phyloP scores from a whole-genome alignment of 345 rosid genomes.

The Gossypium stocksii region DNA sequence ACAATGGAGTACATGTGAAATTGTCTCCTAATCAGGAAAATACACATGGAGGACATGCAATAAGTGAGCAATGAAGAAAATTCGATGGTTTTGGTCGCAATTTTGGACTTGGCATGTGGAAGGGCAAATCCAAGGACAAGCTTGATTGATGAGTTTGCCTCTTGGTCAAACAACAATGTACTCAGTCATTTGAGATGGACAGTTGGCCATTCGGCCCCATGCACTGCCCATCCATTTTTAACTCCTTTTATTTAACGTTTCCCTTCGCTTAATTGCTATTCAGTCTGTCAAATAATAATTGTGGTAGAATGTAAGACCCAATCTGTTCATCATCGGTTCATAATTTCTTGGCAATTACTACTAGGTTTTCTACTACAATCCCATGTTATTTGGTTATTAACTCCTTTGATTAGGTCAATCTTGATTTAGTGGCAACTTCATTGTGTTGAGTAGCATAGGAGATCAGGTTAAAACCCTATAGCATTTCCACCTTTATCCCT shows the following conservation, averaged over 20 bases:
- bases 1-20: slow-evolving; percentile 29
- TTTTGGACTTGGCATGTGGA: slow-evolving; percentile 16
- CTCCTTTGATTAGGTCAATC: too few relatives aligned
- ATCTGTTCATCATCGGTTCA: neutral
- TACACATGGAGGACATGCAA: slow-evolving; percentile 21
- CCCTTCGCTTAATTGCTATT: neutral
- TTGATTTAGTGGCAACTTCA: too few relatives aligned
- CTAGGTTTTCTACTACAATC: neutral
- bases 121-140: slow-evolving; percentile 20
- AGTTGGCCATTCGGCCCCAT: slow-evolving; percentile 17
- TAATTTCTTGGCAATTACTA: neutral
- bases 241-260: neutral
- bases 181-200: slow-evolving; percentile 4
- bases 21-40: slow-evolving; percentile 28
- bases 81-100: slow-evolving; percentile 29
- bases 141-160: slow-evolving; percentile 16
- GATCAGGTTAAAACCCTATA: too few relatives aligned
- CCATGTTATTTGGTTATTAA: neutral
- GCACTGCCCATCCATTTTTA: neutral
- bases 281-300: neutral
- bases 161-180: slow-evolving; percentile 20
- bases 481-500: too few relatives aligned
- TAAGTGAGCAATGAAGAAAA: neutral
- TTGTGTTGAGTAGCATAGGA: too few relatives aligned
- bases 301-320: neutral